Evolutionary conservation across 768 basidiomycete genomes (phyloP), one percentile per base, ranked within the genome.

Genomic region (Boletus rex-veris): DNA sequence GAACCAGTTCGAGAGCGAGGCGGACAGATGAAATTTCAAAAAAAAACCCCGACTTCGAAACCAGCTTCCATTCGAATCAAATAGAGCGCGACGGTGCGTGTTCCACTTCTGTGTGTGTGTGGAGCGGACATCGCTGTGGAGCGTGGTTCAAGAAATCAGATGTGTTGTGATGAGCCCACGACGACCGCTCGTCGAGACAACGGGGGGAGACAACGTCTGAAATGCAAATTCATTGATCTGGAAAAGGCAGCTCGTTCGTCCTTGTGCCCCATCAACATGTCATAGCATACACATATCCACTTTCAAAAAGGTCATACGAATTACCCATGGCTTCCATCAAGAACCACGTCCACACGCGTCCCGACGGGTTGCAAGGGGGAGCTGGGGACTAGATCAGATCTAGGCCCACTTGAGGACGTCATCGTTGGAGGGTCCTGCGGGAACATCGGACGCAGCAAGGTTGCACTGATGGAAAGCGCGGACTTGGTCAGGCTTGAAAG

Each of bases 391-490:
- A 10, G 46, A 43, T 52, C 51, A 11, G 54, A 45, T 63, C 64
- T 66, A 80, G 38, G 77, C 77, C 64, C 73, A 80, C 42, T 63
- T 59, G 52, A 61, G 60, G 36, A 82, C 58, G 60, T 83, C 82
- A 55, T 75, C 73, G 16, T 64, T 65, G 18, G 63, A 64, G 7
- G 81, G 81, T 8, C 82, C 82, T 4, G 57, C 58, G 33, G 82
- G 82, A 51, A 73, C 74, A 48, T 74, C 75, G 24, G 75, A 77
- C 8, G 77, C 79, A 18, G 82, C 82, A 21, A 83, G 73, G 64
- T 83, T 84, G 68, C 82, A 83, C 61, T 80, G 79, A 53, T 80
- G 79, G 68, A 80, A 80, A 24, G 74, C 71, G 41, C 80, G 70
- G 49, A 80, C 70, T 61, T 83, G 75, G 52, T 75, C 70, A 18